Conservation (phyloP, 495 filamentous ascomycete genomes). For the Glarea lozoyensis region DNA sequence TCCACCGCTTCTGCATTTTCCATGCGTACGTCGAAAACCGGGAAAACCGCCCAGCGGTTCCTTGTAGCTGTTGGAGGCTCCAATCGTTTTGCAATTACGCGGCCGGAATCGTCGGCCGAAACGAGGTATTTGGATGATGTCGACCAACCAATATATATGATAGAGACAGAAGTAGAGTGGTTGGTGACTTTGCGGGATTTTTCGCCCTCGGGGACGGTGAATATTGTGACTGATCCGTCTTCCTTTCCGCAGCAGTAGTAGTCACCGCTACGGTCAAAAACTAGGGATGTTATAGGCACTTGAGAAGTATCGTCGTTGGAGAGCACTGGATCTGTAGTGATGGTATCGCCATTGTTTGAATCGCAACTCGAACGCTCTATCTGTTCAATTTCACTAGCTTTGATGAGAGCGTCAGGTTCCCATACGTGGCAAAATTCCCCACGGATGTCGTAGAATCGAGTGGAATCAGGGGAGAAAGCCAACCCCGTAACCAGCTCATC, state of each 20-base stretch:
- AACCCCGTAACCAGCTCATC: conserved; percentile 12
- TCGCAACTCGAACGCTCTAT: conserved; percentile 3
- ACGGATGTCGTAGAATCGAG: conserved; percentile 21
- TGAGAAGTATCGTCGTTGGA: neutral
- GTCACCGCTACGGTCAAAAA: conserved; percentile 3
- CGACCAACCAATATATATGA: neutral
- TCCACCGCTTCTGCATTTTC: too few relatives aligned
- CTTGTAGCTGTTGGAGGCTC: too few relatives aligned
- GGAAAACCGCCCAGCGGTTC: too few relatives aligned
- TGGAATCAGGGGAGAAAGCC: conserved; percentile 17
- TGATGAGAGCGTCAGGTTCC: conserved; percentile 21
- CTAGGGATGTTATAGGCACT: neutral
- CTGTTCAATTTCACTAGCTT: conserved; percentile 6
- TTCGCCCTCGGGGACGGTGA: conserved; percentile 1
- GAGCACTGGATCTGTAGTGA: neutral
- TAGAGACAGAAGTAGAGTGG: neutral
- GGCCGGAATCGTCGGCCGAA: too few relatives aligned
- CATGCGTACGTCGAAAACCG: too few relatives aligned
- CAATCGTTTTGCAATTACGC: too few relatives aligned
- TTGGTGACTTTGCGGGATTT: neutral
- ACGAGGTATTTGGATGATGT: too few relatives aligned
- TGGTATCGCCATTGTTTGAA: neutral
- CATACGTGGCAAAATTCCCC: conserved; percentile 19
- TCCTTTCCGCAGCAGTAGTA: conserved; percentile 17
- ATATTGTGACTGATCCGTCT: conserved; percentile 12